phyloP scores from a whole-genome alignment of 805 yeast genomes.

The Metschnikowia santaceciliae region DNA sequence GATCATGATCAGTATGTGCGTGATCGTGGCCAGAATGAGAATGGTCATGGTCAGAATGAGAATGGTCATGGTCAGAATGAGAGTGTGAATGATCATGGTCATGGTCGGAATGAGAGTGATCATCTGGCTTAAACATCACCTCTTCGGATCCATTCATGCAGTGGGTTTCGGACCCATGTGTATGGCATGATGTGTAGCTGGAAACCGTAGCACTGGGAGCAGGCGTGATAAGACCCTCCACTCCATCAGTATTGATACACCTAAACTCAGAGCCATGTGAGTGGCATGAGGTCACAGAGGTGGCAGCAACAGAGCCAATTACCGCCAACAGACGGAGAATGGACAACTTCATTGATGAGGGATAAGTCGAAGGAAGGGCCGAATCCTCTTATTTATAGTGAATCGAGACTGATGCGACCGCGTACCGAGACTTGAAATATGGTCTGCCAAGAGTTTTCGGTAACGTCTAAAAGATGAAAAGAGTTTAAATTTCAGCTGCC shows the following conservation, averaged over 20 bases:
- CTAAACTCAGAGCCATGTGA: not conserved
- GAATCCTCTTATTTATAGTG: too few relatives aligned
- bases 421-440: not conserved
- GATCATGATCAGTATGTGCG: not conserved
- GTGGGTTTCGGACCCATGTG: slow-evolving; percentile 1
- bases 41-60: not conserved
- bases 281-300: slow-evolving; percentile 7
- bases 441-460: not conserved
- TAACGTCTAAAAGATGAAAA: not conserved
- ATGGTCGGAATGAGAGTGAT: not conserved
- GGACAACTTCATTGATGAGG: not conserved
- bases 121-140: slow-evolving; percentile 1
- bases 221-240: slow-evolving; percentile 3
- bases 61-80: not conserved
- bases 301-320: not conserved
- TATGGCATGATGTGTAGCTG: slow-evolving; percentile 6
- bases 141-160: slow-evolving; percentile 3
- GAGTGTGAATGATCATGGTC: not conserved
- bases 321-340: not conserved
- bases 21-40: not conserved
- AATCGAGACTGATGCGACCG: too few relatives aligned
- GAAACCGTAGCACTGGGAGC: not conserved
- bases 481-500: not conserved
- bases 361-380: too few relatives aligned
- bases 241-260: slow-evolving; percentile 5